phyloP scores from a whole-genome alignment of 306 rosid genomes.

The Echinosophora koreensis region DNA sequence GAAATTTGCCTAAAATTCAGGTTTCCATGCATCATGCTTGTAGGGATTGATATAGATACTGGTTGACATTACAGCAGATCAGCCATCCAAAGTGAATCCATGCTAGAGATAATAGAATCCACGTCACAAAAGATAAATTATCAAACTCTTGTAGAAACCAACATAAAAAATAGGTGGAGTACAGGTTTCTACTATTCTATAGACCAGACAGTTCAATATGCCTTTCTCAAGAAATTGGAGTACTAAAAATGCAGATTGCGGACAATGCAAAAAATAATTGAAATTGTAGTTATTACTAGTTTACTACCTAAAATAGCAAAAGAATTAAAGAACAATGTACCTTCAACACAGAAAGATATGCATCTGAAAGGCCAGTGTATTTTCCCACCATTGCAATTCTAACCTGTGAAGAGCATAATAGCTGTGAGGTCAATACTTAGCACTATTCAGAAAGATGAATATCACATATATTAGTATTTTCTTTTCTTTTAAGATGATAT shows the following conservation, averaged over 20 bases:
- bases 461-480: background rate
- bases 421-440: slow-evolving; percentile 19
- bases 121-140: background rate
- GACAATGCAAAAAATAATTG: slow-evolving; percentile 6
- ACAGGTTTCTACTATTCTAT: background rate
- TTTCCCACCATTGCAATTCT: slow-evolving; percentile 95
- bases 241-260: slow-evolving; percentile 17
- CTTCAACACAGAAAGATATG: slow-evolving; percentile 91
- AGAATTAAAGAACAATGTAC: slow-evolving; percentile 41
- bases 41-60: background rate
- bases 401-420: slow-evolving; percentile 62
- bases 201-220: slow-evolving; percentile 9
- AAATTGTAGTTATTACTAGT: background rate
- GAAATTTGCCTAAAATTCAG: slow-evolving; percentile 29
- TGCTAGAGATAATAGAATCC: slow-evolving; percentile 31
- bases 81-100: slow-evolving; percentile 10
- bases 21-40: slow-evolving; percentile 39
- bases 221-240: slow-evolving; percentile 18
- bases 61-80: slow-evolving; percentile 15
- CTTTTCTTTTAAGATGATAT: background rate
- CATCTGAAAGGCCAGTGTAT: slow-evolving; percentile 87
- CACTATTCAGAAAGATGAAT: slow-evolving; percentile 2
- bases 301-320: slow-evolving; percentile 8
- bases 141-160: background rate
- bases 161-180: background rate